Evolutionary conservation across 2,329 filamentous ascomycete genomes (phyloP).

Genomic region (Aureobasidium leucospermi): DNA sequence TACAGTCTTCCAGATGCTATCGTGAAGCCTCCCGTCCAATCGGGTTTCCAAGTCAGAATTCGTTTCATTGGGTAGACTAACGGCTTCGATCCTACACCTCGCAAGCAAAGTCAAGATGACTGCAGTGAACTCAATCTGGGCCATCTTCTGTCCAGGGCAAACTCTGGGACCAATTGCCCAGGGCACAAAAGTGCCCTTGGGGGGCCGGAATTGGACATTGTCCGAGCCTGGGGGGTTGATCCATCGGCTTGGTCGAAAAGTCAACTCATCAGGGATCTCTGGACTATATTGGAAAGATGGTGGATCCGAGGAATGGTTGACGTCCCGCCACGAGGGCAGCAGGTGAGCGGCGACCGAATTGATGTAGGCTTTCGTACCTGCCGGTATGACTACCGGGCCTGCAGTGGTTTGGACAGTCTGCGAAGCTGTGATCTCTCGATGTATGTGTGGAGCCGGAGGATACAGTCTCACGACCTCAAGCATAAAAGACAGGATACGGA

Average conservation of each 20-base stretch:
- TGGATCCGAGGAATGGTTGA: conserved; percentile 17
- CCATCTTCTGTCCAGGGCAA: conserved; percentile 49
- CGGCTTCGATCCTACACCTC: conserved; percentile 11
- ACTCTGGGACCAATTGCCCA: conserved; percentile 45
- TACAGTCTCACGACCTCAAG: conserved; percentile 41
- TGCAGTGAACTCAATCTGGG: conserved; percentile 48
- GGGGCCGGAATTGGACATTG: conserved; percentile 22
- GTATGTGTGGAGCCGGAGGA: conserved; percentile 33
- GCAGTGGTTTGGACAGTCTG: conserved; percentile 26
- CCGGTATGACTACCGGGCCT: conserved; percentile 6
- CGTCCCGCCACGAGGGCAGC: conserved; percentile 16
- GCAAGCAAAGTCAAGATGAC: conserved; percentile 37
- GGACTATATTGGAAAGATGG: not conserved
- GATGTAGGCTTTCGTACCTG: not conserved
- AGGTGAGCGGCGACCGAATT: conserved; percentile 17
- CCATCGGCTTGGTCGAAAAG: conserved; percentile 37
- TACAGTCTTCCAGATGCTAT: conserved; percentile 25
- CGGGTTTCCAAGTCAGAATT: conserved; percentile 18
- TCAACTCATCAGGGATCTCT: conserved; percentile 25
- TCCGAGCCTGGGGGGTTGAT: conserved; percentile 22
- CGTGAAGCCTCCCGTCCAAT: conserved; percentile 20
- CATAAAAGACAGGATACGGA: conserved; percentile 43
- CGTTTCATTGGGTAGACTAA: conserved; percentile 19
- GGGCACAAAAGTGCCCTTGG: conserved; percentile 31
- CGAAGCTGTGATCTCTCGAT: conserved; percentile 25